phyloP scores from a whole-genome alignment of 2,329 filamentous ascomycete genomes.

The Alternaria ethzedia region DNA sequence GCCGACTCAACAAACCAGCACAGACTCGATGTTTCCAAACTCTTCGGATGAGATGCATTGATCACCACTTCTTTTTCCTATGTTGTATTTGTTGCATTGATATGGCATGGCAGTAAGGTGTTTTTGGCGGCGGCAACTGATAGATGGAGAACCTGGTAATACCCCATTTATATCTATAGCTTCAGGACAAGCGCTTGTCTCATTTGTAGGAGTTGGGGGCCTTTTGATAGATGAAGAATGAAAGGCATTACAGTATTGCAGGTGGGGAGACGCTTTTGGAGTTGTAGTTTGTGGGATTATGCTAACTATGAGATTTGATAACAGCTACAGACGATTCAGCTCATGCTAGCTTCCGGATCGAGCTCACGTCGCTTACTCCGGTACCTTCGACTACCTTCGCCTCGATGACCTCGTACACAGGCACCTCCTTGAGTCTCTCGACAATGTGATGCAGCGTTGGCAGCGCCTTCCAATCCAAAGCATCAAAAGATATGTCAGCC shows the following conservation, averaged over 20 bases:
- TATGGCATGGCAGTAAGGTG: constrained; percentile 6
- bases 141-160: constrained; percentile 21
- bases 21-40: constrained; percentile 14
- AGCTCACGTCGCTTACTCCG: constrained; percentile 59
- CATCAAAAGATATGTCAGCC: constrained; percentile 57
- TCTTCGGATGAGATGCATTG: constrained; percentile 3
- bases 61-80: not conserved
- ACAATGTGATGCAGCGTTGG: constrained; percentile 68
- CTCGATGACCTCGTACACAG: constrained; percentile 62
- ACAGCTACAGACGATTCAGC: not conserved
- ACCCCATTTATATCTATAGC: constrained; percentile 16
- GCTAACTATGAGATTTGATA: not conserved
- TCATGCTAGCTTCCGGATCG: constrained; percentile 23
- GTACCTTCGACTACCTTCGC: constrained; percentile 63
- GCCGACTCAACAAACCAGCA: not conserved
- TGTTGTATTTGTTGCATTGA: constrained; percentile 14
- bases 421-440: constrained; percentile 60
- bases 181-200: constrained; percentile 8
- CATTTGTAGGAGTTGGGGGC: constrained; percentile 9
- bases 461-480: constrained; percentile 59
- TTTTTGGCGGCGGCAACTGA: constrained; percentile 1
- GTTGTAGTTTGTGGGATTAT: not conserved
- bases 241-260: not conserved
- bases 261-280: not conserved
- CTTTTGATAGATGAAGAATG: constrained; percentile 6